These are phyloP conservation scores for Podaxis pistillaris DNA, from an alignment of 768 basidiomycete genomes.

Conservation along the genomic window DNA sequence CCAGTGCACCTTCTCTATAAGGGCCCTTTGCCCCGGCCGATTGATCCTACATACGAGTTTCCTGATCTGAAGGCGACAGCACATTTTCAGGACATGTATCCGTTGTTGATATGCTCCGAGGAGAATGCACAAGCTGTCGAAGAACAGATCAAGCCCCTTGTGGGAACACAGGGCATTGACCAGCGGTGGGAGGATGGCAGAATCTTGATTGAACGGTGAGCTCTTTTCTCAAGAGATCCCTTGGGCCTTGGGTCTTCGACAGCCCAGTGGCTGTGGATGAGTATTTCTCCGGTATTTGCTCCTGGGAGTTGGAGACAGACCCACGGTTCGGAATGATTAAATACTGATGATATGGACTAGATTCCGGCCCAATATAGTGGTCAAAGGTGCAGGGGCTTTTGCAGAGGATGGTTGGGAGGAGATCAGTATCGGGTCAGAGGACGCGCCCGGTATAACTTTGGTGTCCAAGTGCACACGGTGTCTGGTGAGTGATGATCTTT, in stretches of 20 bases:
- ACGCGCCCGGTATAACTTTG: constrained; percentile 46
- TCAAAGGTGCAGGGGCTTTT: constrained; percentile 67
- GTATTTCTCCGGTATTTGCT: background rate
- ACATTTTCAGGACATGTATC: constrained; percentile 71
- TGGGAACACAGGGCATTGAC: constrained; percentile 45
- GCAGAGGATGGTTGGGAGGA: constrained; percentile 71
- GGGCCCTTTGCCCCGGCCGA: constrained; percentile 52
- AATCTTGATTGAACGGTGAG: constrained; percentile 60
- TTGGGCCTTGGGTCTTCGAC: background rate
- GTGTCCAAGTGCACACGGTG: constrained; percentile 74
- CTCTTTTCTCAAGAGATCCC: background rate
- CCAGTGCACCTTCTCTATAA: constrained; percentile 67
- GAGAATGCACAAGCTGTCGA: constrained; percentile 60
- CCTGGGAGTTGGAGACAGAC: background rate
- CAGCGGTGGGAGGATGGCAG: constrained; percentile 52
- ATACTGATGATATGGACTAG: constrained; percentile 31
- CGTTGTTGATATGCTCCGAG: constrained; percentile 63
- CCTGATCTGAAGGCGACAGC: constrained; percentile 57
- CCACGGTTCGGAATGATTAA: background rate
- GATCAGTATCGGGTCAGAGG: constrained; percentile 47
- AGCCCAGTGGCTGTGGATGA: background rate
- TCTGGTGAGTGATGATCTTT: constrained; percentile 46
- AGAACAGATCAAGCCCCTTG: constrained; percentile 41
- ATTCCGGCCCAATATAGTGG: constrained; percentile 76
- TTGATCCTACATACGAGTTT: constrained; percentile 50